Percentiles rank a stretch among this genome's conserved stretches.
These are phyloP conservation scores for Pestalotiopsis sp. DNA, from an alignment of 2,329 filamentous ascomycete genomes.

Conservation along the genomic window DNA sequence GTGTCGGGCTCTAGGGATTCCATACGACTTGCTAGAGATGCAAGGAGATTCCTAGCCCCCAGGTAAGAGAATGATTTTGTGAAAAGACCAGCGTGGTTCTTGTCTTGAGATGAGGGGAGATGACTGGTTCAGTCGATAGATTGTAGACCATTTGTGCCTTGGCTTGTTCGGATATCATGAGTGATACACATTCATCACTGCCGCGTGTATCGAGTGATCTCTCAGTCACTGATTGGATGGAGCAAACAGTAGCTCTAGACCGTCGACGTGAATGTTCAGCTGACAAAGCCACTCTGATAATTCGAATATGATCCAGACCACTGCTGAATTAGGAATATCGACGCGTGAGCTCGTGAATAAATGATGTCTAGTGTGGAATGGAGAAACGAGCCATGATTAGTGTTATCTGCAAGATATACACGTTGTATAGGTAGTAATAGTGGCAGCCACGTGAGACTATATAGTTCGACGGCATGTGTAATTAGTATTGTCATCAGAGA, in stretches of 20 bases:
- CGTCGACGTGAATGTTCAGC: not conserved
- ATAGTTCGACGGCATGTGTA: not conserved
- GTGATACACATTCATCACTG: not conserved
- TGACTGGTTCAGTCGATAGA: not conserved
- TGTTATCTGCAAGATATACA: not conserved
- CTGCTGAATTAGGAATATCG: not conserved
- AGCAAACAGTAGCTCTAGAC: not conserved
- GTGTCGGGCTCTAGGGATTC: not conserved
- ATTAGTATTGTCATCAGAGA: not conserved
- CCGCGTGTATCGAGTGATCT: not conserved
- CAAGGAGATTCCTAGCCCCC: not conserved
- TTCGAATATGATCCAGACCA: not conserved
- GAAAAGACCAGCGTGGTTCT: too few species aligned
- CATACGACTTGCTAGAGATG: not conserved
- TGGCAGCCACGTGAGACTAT: not conserved
- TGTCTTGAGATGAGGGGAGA: too few species aligned
- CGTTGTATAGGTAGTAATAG: not conserved
- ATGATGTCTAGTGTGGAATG: not conserved
- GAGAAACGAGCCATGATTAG: not conserved
- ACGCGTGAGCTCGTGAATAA: not conserved
- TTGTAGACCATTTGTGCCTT: not conserved
- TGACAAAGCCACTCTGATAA: not conserved
- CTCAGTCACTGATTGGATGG: not conserved
- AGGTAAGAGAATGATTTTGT: too few species aligned
- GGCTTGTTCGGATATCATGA: not conserved